These are phyloP conservation scores for Diplogelasinospora grovesii DNA, from an alignment of 495 filamentous ascomycete genomes.

Conservation along the genomic window DNA sequence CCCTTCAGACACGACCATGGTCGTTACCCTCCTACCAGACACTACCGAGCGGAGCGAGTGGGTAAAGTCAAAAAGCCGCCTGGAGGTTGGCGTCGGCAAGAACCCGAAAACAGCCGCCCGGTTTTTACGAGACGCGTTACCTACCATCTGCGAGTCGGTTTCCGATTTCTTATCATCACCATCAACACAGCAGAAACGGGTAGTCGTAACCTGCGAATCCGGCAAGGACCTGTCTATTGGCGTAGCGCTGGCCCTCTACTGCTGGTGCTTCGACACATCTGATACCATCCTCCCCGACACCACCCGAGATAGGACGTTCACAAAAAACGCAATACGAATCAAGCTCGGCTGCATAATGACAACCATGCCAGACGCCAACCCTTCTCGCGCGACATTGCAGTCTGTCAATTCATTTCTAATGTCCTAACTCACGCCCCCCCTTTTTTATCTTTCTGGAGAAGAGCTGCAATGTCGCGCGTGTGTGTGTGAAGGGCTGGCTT, in stretches of 20 bases:
- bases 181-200: slow-evolving; percentile 7
- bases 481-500: too few species aligned
- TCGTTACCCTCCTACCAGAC: slow-evolving; percentile 27
- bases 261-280: slow-evolving; percentile 32
- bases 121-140: slow-evolving; percentile 61
- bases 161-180: slow-evolving; percentile 16
- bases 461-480: too few species aligned
- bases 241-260: slow-evolving; percentile 43
- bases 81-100: slow-evolving; percentile 59
- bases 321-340: slow-evolving; percentile 71
- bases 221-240: slow-evolving; percentile 39
- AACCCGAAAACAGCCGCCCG: slow-evolving; percentile 70
- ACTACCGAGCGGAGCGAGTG: slow-evolving; percentile 25
- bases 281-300: slow-evolving; percentile 20
- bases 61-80: slow-evolving; percentile 27
- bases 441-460: slow-evolving; percentile 1
- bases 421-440: slow-evolving; percentile 13
- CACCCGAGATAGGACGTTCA: slow-evolving; percentile 33
- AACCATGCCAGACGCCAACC: slow-evolving; percentile 67
- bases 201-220: slow-evolving; percentile 35
- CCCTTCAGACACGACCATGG: slow-evolving; percentile 10
- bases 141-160: slow-evolving; percentile 46
- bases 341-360: slow-evolving; percentile 72
- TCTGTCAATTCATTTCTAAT: slow-evolving; percentile 86
- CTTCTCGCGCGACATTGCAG: slow-evolving; percentile 72